Percentiles rank a stretch among this genome's conserved stretches.
These are phyloP conservation scores for Skeletonema marinoi DNA, from an alignment of 108 stramenopile species.

Conservation along the genomic window DNA sequence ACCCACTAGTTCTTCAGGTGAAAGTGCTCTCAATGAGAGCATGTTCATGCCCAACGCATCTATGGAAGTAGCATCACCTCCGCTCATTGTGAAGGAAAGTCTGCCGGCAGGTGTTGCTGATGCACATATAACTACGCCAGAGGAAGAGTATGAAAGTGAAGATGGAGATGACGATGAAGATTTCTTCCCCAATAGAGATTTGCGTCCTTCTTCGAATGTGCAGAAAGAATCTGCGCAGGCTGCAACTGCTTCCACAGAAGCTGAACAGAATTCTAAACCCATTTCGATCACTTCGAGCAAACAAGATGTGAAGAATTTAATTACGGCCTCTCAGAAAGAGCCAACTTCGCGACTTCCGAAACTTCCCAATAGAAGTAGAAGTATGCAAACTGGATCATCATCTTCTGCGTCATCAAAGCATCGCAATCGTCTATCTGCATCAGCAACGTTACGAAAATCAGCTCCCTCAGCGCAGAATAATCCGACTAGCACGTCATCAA, in stretches of 20 bases:
- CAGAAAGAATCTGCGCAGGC: neutral
- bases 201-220: neutral
- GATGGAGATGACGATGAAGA: constrained; percentile 20
- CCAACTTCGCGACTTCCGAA: neutral
- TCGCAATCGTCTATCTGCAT: constrained; percentile 4
- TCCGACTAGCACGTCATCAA: neutral
- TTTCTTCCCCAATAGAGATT: constrained; percentile 35
- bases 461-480: neutral
- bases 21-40: constrained; percentile 14
- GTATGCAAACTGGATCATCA: neutral
- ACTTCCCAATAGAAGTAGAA: neutral
- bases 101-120: neutral
- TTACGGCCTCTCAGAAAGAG: neutral
- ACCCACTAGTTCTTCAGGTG: neutral
- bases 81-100: neutral
- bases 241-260: neutral
- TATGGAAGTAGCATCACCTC: neutral
- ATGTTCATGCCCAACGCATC: constrained; percentile 37
- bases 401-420: constrained; percentile 2
- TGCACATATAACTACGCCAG: neutral
- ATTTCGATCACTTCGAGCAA: neutral
- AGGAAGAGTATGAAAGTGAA: constrained; percentile 4
- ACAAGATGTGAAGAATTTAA: neutral
- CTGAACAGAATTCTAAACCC: neutral
- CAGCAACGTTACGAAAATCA: neutral